Base-by-base conservation (phyloP, 2,329 filamentous ascomycete genomes). In the Alternaria sp. region DNA sequence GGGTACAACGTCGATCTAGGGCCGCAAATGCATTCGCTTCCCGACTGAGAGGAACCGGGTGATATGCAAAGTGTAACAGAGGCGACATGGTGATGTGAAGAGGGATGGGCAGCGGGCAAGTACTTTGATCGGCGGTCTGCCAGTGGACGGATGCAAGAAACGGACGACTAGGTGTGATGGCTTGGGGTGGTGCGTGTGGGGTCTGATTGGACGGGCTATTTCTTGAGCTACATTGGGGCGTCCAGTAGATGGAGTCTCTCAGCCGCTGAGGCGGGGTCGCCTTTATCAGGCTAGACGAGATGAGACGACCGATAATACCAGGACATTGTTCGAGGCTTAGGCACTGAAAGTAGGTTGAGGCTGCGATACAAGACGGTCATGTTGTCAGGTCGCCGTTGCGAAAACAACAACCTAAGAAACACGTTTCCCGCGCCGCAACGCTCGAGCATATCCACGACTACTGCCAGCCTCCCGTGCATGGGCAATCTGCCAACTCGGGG, bases 201-300 rank as follows among this genome's bases (percentile, higher is more conserved):
- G 10, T 55, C 61, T 75, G 70, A 77, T 77, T 77, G 74, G 74
- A 26, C 55, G 49, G 49, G 36, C 34, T 62, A 66, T 69, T 69
- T 72, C 58, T 60, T 63, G 60, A 61, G 62, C 58, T 56, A 63
- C 61, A 63, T 55, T 64, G 60, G 33, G 66, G 67, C 69, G 70
- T 69, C 73, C 72, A 77, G 70, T 72, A 42, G 67, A 51, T 68
- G 67, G 56, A 57, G 58, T 62, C 60, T 57, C 60, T 56, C 69
- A 77, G 62, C 66, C 73, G 74, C 74, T 69, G 69, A 58, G 65
- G 72, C 66, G 73, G 73, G 73, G 72, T 65, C 61, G 61, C 54
- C 23, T 51, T 45, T 54, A 51, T 48, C 28, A 50, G 54, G 52
- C 67, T 66, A 67, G 45, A 8, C 56, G 10, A 24, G 23, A 55